Percentiles rank a stretch among this genome's conserved stretches.
phyloP scores from a whole-genome alignment of 768 basidiomycete genomes.

The Mycena olivaceomarginata region DNA sequence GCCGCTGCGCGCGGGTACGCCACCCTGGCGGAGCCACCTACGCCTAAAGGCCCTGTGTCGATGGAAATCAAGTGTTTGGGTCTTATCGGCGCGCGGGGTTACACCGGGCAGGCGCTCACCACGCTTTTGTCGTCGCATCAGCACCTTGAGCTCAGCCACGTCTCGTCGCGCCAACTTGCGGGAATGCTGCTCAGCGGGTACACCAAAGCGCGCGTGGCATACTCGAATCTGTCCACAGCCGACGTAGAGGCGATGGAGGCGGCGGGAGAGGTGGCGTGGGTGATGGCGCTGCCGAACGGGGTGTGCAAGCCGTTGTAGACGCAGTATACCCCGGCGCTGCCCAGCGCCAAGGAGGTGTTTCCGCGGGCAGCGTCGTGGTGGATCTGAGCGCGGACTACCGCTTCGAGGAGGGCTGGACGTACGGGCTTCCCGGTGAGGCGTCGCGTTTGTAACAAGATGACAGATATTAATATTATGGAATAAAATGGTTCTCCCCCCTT shows the following conservation, averaged over 20 bases:
- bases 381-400: slow-evolving; percentile 97
- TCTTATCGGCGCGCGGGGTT: slow-evolving; percentile 95
- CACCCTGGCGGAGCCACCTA: slow-evolving; percentile 69
- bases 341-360: slow-evolving; percentile 65
- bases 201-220: slow-evolving; percentile 82
- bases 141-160: slow-evolving; percentile 92
- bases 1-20: slow-evolving; percentile 86
- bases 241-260: slow-evolving; percentile 95
- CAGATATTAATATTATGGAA: slow-evolving; percentile 55
- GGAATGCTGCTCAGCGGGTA: slow-evolving; percentile 89
- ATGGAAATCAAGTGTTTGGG: slow-evolving; percentile 90
- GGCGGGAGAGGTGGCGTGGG: slow-evolving; percentile 94
- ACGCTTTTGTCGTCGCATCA: slow-evolving; percentile 92
- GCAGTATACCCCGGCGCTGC: slow-evolving; percentile 88
- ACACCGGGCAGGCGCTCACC: slow-evolving; percentile 95
- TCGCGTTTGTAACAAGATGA: slow-evolving; percentile 59
- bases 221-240: slow-evolving; percentile 85
- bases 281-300: slow-evolving; percentile 99
- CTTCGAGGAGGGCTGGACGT: slow-evolving; percentile 97
- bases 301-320: slow-evolving; percentile 97
- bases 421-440: slow-evolving; percentile 98
- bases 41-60: slow-evolving; percentile 55
- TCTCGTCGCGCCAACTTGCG: slow-evolving; percentile 95
- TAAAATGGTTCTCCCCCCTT: slow-evolving; percentile 57
- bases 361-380: slow-evolving; percentile 85